These are phyloP conservation scores for Aspergillus jensenii DNA, from an alignment of 2,329 filamentous ascomycete species.

Conservation along the genomic window DNA sequence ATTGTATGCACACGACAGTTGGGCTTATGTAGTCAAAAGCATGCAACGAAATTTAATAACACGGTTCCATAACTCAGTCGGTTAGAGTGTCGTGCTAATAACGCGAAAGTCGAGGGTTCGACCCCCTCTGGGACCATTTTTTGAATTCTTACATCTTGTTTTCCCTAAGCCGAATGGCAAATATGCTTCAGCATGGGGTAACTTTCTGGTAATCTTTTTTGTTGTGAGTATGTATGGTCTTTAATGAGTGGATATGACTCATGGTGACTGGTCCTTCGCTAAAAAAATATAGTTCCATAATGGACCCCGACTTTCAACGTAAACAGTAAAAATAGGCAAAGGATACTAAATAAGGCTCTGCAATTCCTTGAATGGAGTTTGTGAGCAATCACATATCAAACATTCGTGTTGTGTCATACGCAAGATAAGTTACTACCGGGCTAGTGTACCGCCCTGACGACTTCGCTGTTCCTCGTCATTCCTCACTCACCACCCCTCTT, in stretches of 20 bases:
- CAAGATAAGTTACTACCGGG: neutral
- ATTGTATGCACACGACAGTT: too few species aligned
- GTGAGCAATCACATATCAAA: too few species aligned
- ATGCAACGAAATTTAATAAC: neutral
- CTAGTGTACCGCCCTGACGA: neutral
- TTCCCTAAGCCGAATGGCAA: neutral
- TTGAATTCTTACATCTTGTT: neutral
- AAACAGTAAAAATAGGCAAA: too few species aligned
- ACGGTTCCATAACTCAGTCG: constrained; percentile 9
- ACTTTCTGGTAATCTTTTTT: too few species aligned
- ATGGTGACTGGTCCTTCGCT: too few species aligned
- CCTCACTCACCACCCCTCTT: neutral
- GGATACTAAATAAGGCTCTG: too few species aligned
- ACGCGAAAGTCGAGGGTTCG: constrained; percentile 11
- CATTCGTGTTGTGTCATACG: neutral
- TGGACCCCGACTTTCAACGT: too few species aligned
- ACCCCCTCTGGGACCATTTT: constrained; percentile 2
- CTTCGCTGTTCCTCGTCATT: neutral
- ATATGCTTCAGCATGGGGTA: too few species aligned
- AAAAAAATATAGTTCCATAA: too few species aligned
- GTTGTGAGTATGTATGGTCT: too few species aligned
- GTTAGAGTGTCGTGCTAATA: constrained; percentile 11
- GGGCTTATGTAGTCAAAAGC: neutral
- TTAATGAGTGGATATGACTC: too few species aligned
- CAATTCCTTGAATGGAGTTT: too few species aligned